phyloP scores from a whole-genome alignment of 2,329 filamentous ascomycete species.

The Neoascochyta sp. region DNA sequence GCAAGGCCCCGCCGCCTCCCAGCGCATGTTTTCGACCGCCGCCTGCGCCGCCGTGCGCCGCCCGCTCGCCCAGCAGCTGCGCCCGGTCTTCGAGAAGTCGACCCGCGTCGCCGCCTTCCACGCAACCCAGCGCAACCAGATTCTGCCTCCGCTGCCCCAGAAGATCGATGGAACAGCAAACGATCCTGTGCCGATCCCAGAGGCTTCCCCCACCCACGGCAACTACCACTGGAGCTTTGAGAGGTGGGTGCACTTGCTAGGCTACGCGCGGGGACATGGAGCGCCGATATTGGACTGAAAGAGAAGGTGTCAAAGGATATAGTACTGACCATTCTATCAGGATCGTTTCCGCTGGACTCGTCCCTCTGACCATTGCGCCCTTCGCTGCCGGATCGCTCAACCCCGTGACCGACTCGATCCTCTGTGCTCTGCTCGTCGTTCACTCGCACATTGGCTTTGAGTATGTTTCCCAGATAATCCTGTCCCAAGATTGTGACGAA shows the following conservation, averaged over 20 bases:
- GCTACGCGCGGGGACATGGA: no score
- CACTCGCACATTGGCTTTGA: conserved; percentile 97
- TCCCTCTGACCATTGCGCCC: conserved; percentile 84
- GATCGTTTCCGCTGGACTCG: conserved; percentile 70
- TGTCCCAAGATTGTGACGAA: neutral
- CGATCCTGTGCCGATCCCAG: conserved; percentile 73
- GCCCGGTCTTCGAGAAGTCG: conserved; percentile 40
- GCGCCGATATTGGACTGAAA: no score
- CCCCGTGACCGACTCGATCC: conserved; percentile 78
- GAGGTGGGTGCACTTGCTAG: conserved; percentile 56
- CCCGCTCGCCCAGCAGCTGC: conserved; percentile 36
- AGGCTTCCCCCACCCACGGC: conserved; percentile 72
- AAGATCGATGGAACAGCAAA: conserved; percentile 78
- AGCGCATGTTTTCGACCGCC: conserved; percentile 45
- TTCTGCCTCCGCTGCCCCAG: conserved; percentile 85
- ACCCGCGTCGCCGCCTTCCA: conserved; percentile 75
- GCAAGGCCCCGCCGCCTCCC: conserved; percentile 44
- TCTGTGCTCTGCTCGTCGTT: conserved; percentile 78
- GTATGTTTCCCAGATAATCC: conserved; percentile 51
- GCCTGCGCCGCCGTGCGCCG: conserved; percentile 36
- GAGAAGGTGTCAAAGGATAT: no score
- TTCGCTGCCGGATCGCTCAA: conserved; percentile 91
- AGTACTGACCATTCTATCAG: conserved; percentile 44
- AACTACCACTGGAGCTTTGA: conserved; percentile 99
- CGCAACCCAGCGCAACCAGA: conserved; percentile 68